These are phyloP conservation scores for Sicyos baderoa DNA, from an alignment of 306 rosid species.

Conservation along the genomic window DNA sequence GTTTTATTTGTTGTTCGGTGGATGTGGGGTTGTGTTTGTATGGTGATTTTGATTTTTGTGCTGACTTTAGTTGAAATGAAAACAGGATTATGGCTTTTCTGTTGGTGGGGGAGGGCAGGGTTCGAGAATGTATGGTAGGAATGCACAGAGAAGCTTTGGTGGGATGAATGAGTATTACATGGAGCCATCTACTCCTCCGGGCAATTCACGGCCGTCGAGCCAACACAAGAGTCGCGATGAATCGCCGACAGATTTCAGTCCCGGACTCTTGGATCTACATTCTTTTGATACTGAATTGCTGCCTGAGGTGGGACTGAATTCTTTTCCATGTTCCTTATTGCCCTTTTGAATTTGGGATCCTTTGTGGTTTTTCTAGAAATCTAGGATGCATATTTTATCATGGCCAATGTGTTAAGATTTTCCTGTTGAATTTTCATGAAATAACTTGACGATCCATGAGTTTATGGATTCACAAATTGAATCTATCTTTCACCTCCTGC, in stretches of 20 bases:
- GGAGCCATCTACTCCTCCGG: conserved; percentile 86
- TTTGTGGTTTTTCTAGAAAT: not conserved
- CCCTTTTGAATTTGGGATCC: not conserved
- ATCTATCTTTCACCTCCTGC: too few species aligned
- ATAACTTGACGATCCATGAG: not conserved
- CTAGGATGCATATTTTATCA: not conserved
- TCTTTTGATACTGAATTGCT: conserved; percentile 87
- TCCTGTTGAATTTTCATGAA: not conserved
- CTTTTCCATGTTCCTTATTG: conserved; percentile 11
- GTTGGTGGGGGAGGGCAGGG: conserved; percentile 61
- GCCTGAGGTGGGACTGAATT: conserved; percentile 50
- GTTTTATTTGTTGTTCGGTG: conserved; percentile 14
- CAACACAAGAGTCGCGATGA: conserved; percentile 58
- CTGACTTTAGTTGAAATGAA: conserved; percentile 29
- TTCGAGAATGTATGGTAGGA: conserved; percentile 55
- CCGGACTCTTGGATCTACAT: conserved; percentile 95
- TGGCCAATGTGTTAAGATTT: not conserved
- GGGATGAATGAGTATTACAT: conserved; percentile 54
- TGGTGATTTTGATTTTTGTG: conserved; percentile 18
- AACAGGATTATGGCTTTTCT: conserved; percentile 66
- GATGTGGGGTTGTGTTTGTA: conserved; percentile 30
- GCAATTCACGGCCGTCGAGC: conserved; percentile 32
- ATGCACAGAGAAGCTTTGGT: conserved; percentile 50
- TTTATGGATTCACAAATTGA: not conserved
- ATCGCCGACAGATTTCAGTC: conserved; percentile 74